Base-by-base conservation (phyloP, 225 moss, liverwort and hornwort species). In the Asterella californica region DNA sequence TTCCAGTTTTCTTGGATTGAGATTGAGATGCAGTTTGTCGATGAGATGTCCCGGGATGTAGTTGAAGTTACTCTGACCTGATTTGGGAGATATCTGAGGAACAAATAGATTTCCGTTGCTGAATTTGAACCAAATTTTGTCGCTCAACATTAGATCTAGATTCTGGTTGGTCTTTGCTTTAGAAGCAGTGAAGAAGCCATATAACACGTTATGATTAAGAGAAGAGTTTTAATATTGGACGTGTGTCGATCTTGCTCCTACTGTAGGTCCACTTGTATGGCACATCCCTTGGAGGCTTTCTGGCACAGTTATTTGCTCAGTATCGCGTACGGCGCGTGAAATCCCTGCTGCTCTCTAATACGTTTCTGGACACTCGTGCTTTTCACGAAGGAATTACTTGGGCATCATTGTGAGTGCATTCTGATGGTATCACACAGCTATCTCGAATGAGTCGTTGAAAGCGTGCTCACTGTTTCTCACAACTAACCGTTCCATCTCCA, bases 291-390 rank as follows among this genome's bases (percentile, higher is more conserved):
- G 95, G 99, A 32, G 99, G 99, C 27, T 95, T 99, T 76, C 73
- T 99, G 82, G 99, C 89, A 12, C 99, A 99, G 86, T 64, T 95
- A 81, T 99, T 95, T 72, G 92, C 93, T 27, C 99, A 99, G 75
- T 91, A 88, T 70, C 90, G 99, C 21, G 91, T 91, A 29, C 85
- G 99, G 55, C 92, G 99, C 61, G 99, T 99, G 75, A 95, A 93
- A 79, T 93, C 99, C 27, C 83, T 99, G 82, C 83, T 99, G 62
- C 91, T 99, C 50, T 99, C 95, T n/a, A 99, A 95, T 81, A 95
- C 95, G 4, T 99, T 89, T 81, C 76, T 99, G 83, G 95, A 95
- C 85, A 99, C 93, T 62, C 89, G 85, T 52, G 81, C 88, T 65
- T 93, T 95, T 33, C 92, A 90, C 64, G 95, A 91, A 68, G 85